Evolutionary conservation across 441 rosid genomes (phyloP).

Genomic region (Flueggea neowawraea): DNA sequence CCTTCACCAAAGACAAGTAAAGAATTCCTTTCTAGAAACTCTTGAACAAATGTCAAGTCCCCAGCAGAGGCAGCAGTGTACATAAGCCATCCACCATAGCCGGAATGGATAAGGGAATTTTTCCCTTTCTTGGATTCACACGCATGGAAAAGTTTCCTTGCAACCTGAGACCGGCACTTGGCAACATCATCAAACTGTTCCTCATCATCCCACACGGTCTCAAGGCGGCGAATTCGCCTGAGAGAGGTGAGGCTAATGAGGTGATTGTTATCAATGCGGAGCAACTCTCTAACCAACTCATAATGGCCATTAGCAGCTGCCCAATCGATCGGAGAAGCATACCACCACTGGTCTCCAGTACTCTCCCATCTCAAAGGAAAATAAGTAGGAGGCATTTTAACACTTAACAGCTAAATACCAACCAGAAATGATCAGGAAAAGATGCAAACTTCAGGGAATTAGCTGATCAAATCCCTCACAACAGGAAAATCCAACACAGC

Average conservation of each 20-base stretch:
- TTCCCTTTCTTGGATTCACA: slow-evolving; percentile 43
- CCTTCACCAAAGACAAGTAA: slow-evolving; percentile 86
- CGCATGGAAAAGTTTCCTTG: slow-evolving; percentile 55
- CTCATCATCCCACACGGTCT: slow-evolving; percentile 89
- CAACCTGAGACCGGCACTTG: slow-evolving; percentile 64
- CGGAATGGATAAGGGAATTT: slow-evolving; percentile 59
- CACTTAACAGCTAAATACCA: slow-evolving; percentile 7
- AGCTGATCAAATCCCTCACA: slow-evolving; percentile 2
- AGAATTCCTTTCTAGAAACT: slow-evolving; percentile 65
- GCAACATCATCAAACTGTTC: slow-evolving; percentile 71
- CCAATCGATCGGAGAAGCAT: slow-evolving; percentile 86
- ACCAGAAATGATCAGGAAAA: slow-evolving; percentile 4
- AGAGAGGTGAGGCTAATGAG: slow-evolving; percentile 89
- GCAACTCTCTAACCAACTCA: slow-evolving; percentile 82
- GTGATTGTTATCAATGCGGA: slow-evolving; percentile 71
- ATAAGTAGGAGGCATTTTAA: slow-evolving; percentile 53
- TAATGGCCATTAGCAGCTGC: slow-evolving; percentile 90
- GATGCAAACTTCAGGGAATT: not conserved
- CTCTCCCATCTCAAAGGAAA: slow-evolving; percentile 96
- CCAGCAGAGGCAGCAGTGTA: slow-evolving; percentile 94
- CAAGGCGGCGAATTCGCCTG: slow-evolving; percentile 84
- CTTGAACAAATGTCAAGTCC: slow-evolving; percentile 52
- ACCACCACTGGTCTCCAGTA: slow-evolving; percentile 97
- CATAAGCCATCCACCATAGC: slow-evolving; percentile 90
- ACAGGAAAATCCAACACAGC: slow-evolving; percentile 13